Base-by-base conservation (phyloP, 2,329 filamentous ascomycete species). In the Fusarium citri region DNA sequence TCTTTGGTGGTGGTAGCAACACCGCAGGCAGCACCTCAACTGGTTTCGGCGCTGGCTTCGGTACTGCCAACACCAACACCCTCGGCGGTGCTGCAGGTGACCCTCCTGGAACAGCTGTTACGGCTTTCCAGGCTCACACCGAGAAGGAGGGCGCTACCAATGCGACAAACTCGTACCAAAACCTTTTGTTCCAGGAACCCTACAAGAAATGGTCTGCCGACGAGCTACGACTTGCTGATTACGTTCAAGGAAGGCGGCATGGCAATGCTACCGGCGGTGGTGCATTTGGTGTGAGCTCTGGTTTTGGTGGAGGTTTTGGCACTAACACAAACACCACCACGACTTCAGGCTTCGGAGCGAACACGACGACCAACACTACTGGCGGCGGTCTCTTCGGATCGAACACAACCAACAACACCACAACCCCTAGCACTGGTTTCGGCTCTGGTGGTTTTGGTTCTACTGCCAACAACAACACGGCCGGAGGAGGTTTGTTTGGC, bases 131-230 rank as follows among this genome's bases (percentile, higher is more conserved):
- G 65, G 84, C 93, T 0, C 86, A 88, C 48, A 82, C 85, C 22
- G 93, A 97, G 81, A 96, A 95, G 79, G 93, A 97, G 76, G 80
- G 83, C 6, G 88, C 86, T 43, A 86, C 82, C 71, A 80, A 79
- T 20, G 81, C 58, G 76, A 86, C 82, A 70, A 88, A 91, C 76
- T 86, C 91, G 6, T 97, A 92, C 79, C 93, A 96, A 79, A 95
- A 90, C 72, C 89, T 97, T 59, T 83, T 91, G 23, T 94, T 95
- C 78, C 91, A 92, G 81, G 89, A 91, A 25, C 88, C 91, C 2
- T 97, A 95, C 83, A 91, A 90, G 79, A 97, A 96, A 78, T 98
- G 92, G 84, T 98, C 95, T 12, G 88, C 93, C n/a, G 96, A 93
- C 74, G 91, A 96, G 79, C 82, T 96, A 56, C 87, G 93, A 76